Evolutionary conservation across 2,329 filamentous ascomycete genomes (phyloP).

Genomic region (Fusarium euwallaceae): DNA sequence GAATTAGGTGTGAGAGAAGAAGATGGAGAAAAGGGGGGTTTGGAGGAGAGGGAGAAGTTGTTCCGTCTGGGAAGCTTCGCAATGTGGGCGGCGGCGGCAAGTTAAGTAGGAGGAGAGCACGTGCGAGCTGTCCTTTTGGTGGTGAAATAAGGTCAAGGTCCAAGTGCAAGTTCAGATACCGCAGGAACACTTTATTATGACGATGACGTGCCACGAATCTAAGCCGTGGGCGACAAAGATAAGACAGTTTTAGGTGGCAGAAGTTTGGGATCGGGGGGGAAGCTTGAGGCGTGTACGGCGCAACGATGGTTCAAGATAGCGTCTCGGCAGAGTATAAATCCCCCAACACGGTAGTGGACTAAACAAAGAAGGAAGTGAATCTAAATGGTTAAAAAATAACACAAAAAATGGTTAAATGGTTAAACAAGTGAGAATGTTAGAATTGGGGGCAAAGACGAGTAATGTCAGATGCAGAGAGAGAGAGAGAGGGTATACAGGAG

Average conservation of each 20-base stretch:
- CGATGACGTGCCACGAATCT: conserved; percentile 14
- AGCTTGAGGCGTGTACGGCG: conserved; percentile 24
- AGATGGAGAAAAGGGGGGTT: not conserved
- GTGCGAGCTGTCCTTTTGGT: conserved; percentile 38
- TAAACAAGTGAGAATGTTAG: not conserved
- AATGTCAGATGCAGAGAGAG: not conserved
- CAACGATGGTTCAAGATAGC: conserved; percentile 9
- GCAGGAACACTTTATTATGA: not conserved
- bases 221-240: conserved; percentile 7
- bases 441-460: not conserved
- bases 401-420: not conserved
- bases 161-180: conserved; percentile 14
- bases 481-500: conserved; percentile 4
- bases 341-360: conserved; percentile 4
- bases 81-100: conserved; percentile 6
- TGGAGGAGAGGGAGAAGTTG: not conserved
- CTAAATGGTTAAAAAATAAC: conserved; percentile 5
- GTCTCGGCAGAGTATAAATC: conserved; percentile 11
- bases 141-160: conserved; percentile 20
- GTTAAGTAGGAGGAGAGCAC: conserved; percentile 26
- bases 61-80: conserved; percentile 17
- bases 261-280: conserved; percentile 26
- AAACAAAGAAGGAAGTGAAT: not conserved
- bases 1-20: conserved; percentile 15
- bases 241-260: conserved; percentile 18